Base-by-base conservation (phyloP, 1,284 basidiomycete species). In the Boletus mariae region DNA sequence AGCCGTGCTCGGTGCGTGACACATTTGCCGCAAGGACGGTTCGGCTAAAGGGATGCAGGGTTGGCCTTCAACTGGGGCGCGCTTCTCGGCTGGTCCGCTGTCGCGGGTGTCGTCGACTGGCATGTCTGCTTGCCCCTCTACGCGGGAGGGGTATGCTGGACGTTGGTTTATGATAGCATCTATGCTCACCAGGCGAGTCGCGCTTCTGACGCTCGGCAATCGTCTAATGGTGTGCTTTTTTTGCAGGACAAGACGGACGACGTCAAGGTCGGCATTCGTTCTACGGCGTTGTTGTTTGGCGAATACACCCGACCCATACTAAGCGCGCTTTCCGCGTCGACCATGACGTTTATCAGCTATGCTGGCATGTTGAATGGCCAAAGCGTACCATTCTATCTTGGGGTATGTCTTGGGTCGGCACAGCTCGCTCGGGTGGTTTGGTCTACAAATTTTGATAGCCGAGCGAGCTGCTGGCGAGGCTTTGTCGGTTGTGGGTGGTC, bases 1-100 rank as follows among this genome's bases (percentile, higher is more conserved):
- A 68, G 84, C 92, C 41, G 87, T 95, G 25, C 83, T 98, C 20
- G 94, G 94, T 92, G 59, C 58, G 79, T 59, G 12, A 20, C 6
- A n/a, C 25, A 15, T 15, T 1, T 7, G 29, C 9, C 15, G 23
- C 32, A 8, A 28, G 10, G 10, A 13, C 17, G 9, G 23, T 5
- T 17, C 15, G 45, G 13, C 23, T 50, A 31, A 51, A 5, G 5
- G 12, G 13, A 15, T 5, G 20, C 59, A 94, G 94, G 94, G 3
- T 77, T 98, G 45, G 87, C 95, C 0, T 99, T 98, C 72, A 98
- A 98, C 70, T 99, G 96, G 97, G 97, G 97, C 12, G 89, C 94
- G 0, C 74, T 99, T 4, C 83, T 99, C 8, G 97, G 97, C 29
- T 99, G 95, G 90, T 94, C 95, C 0, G 96, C 97, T 1, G 85